Conservation (phyloP, 2,329 filamentous ascomycete species). For the Penicillium sp. region DNA sequence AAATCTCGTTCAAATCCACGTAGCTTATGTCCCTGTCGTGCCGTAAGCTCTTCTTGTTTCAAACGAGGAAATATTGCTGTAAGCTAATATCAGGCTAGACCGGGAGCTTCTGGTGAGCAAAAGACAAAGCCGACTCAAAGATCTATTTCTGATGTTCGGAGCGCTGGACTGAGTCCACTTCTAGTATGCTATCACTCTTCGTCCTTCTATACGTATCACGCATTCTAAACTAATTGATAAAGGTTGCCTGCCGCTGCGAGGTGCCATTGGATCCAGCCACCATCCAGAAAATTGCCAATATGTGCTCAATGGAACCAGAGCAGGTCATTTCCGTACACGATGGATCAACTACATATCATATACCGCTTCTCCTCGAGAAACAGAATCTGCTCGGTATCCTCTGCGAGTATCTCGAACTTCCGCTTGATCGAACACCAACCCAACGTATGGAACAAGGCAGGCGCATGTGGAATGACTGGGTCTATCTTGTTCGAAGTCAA, state of each 20-base stretch:
- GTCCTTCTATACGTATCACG: no score
- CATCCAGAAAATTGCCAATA: conserved; percentile 81
- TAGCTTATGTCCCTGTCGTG: conserved; percentile 72
- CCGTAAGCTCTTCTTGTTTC: conserved; percentile 2
- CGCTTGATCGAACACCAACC: conserved; percentile 54
- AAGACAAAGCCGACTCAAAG: conserved; percentile 98
- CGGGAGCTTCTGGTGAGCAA: conserved; percentile 58
- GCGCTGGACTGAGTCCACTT: conserved; percentile 71
- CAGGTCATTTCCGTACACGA: conserved; percentile 87
- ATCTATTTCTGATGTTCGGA: conserved; percentile 79
- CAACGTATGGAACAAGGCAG: conserved; percentile 58
- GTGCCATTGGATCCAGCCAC: conserved; percentile 69
- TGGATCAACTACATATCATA: conserved; percentile 88
- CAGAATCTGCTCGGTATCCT: conserved; percentile 73
- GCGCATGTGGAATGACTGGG: conserved; percentile 77
- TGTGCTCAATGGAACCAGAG: conserved; percentile 80
- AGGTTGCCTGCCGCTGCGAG: conserved; percentile 90
- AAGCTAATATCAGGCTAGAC: not conserved
- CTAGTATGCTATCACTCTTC: conserved; percentile 36
- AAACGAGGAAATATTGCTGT: not conserved
- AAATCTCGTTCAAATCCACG: conserved; percentile 86
- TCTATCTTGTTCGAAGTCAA: conserved; percentile 64
- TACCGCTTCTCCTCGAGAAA: conserved; percentile 84
- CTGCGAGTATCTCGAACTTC: conserved; percentile 62
- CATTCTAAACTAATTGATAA: not conserved